Base-by-base conservation (phyloP, 345 rosid species). In the Barbarea vulgaris region DNA sequence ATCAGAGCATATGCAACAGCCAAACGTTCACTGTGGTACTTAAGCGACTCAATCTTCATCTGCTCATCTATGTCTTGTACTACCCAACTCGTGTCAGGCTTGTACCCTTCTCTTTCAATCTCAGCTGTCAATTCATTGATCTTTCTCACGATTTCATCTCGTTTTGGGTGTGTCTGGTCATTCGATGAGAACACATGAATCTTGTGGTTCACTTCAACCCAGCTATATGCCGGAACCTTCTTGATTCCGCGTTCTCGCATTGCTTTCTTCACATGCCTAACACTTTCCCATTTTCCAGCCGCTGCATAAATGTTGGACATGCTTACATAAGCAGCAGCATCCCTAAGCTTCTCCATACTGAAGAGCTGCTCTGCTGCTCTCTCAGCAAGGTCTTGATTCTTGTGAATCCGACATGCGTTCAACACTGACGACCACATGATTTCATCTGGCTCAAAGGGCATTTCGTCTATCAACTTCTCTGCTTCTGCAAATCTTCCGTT, bases 1-100 rank as follows among this genome's bases (percentile, higher is more conserved):
- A 94, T 91, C 56, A 94, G 80, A 5, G 97, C 91, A 73, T 85
- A 89, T 41, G 96, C 98, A 46, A 89, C 87, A 1, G 98, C 98
- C 42, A 91, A 62, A 55, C 90, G 84, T 70, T 94, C 96, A 17
- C 95, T 85, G 62, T 94, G 98, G 63, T 86, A 84, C 72, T 87
- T 86, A 1, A 94, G 95, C 17, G 95, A 90, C 64, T 85, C 93
- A 4, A 87, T 70, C 82, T 85, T 91, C 68, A 73, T 44, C 52
- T 84, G 77, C 53, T 85, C 91, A 33, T 85, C 92, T 44, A 84
- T 84, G 42, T 91, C 82, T 31, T 90, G 96, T 19, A 85, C 91
- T 31, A 86, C 85, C 66, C 89, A 84, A 51, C 88, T 85, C 55
- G 91, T 81, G 70, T 91, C 97, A 19, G 97, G 91, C 79, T 72